Conservation (phyloP, 768 basidiomycete genomes). For the Psilocybe cubensis region DNA sequence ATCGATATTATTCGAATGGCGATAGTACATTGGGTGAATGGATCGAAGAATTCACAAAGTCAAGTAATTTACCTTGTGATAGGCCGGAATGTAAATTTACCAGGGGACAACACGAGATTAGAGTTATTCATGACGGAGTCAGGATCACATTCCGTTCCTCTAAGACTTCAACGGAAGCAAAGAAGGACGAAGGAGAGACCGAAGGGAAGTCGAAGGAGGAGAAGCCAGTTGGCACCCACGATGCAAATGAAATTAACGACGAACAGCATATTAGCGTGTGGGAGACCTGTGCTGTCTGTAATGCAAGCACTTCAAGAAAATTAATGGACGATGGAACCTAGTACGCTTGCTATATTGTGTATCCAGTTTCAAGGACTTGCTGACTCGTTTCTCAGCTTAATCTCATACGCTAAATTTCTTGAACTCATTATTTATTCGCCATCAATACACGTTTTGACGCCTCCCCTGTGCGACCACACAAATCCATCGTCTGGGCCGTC, state of each 20-base stretch:
- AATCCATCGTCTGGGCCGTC: conserved; percentile 28
- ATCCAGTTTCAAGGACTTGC: not conserved
- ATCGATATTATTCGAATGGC: conserved; percentile 46
- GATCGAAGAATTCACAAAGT: conserved; percentile 34
- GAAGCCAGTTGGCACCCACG: not conserved
- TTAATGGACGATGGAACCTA: conserved; percentile 53
- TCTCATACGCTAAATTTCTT: conserved; percentile 61
- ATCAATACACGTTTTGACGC: conserved; percentile 32
- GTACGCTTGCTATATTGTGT: conserved; percentile 40
- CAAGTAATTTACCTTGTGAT: conserved; percentile 39
- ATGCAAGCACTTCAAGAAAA: conserved; percentile 31
- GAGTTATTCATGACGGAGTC: conserved; percentile 44
- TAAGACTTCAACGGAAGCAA: not conserved
- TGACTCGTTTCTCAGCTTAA: conserved; percentile 36
- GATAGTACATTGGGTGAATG: conserved; percentile 48
- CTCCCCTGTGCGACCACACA: conserved; percentile 53
- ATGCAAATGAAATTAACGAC: not conserved
- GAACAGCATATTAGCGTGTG: conserved; percentile 40
- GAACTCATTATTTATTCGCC: conserved; percentile 56
- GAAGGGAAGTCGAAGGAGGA: conserved; percentile 8
- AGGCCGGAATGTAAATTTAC: conserved; percentile 35
- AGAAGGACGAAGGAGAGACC: conserved; percentile 8
- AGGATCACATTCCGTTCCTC: conserved; percentile 30
- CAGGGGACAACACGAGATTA: conserved; percentile 46
- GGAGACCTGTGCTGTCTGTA: conserved; percentile 48